Evolutionary conservation across 805 yeast species (phyloP).

Genomic region (Suhomyces prunicola): DNA sequence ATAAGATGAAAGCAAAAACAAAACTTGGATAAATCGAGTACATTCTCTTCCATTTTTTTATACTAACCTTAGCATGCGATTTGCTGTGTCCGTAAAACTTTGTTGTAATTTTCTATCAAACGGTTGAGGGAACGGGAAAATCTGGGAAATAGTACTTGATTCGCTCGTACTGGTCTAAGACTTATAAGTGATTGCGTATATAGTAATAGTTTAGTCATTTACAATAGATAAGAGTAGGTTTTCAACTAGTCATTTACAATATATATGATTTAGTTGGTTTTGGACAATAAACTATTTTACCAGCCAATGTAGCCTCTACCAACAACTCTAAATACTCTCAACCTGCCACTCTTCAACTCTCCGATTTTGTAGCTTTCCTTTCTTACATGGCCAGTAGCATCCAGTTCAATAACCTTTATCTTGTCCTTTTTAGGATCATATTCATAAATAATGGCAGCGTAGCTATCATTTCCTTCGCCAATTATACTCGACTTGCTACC

Average conservation of each 20-base stretch:
- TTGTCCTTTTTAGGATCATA: conserved; percentile 73
- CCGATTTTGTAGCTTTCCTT: conserved; percentile 62
- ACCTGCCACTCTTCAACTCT: conserved; percentile 75
- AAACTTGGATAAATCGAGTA: background rate
- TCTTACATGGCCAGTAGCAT: conserved; percentile 47
- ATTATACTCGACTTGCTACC: conserved; percentile 42
- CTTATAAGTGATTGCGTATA: conserved; percentile 5
- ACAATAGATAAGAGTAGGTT: background rate
- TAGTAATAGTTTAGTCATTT: background rate
- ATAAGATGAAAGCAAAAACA: background rate
- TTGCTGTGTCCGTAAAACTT: background rate
- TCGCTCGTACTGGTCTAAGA: conserved; percentile 11
- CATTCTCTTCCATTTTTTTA: background rate
- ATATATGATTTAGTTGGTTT: background rate
- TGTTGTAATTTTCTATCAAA: background rate
- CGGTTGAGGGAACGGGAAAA: background rate
- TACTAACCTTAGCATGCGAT: background rate
- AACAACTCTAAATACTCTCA: conserved; percentile 76
- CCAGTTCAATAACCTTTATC: conserved; percentile 63
- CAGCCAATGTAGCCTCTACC: conserved; percentile 73
- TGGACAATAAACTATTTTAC: conserved; percentile 31
- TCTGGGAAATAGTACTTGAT: background rate
- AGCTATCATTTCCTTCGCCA: conserved; percentile 45
- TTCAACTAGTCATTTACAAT: too few relatives aligned
- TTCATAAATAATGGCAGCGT: conserved; percentile 60